A percentile compares a stretch with the other conserved stretches of the same genome.
phyloP scores from a whole-genome alignment of 1,284 basidiomycete species.

The Trichosporon sp. region DNA sequence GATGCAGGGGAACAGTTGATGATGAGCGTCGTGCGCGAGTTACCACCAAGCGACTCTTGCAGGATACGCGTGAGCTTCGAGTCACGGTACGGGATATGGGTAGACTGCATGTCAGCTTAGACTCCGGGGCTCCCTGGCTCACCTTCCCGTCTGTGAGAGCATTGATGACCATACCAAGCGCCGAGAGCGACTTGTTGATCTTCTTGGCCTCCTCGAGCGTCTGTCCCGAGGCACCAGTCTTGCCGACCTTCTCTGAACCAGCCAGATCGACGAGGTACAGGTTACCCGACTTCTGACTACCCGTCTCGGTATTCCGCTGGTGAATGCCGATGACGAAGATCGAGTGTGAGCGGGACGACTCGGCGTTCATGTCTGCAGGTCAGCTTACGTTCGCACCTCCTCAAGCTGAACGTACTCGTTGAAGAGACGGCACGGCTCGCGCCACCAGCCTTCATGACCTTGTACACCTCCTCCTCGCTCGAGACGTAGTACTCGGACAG shows the following conservation, averaged over 20 bases:
- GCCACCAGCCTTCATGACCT: constrained; percentile 97
- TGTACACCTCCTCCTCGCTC: constrained; percentile 92
- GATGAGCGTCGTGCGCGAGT: constrained; percentile 96
- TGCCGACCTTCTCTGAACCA: constrained; percentile 96
- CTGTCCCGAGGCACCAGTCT: constrained; percentile 97
- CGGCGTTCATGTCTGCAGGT: constrained; percentile 96
- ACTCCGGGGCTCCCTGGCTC: constrained; percentile 21
- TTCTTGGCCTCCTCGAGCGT: constrained; percentile 99
- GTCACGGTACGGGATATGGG: constrained; percentile 97
- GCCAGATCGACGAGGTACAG: constrained; percentile 97
- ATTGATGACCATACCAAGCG: constrained; percentile 99
- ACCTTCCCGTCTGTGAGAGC: constrained; percentile 95
- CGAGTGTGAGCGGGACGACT: constrained; percentile 97
- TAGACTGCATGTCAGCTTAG: constrained; percentile 57
- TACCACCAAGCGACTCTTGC: constrained; percentile 99
- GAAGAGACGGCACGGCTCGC: constrained; percentile 85
- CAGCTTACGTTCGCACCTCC: not conserved
- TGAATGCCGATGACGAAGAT: constrained; percentile 98
- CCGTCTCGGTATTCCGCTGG: constrained; percentile 92
- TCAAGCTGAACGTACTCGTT: constrained; percentile 63
- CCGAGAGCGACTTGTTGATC: constrained; percentile 98
- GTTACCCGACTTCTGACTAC: constrained; percentile 92
- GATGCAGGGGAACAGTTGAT: constrained; percentile 98
- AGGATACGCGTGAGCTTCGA: constrained; percentile 98
- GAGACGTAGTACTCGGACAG: constrained; percentile 98